Evolutionary conservation across 139 green algal species (phyloP), one percentile per base, ranked within the genome.

Genomic region (Pseudopediastrum boryanum): DNA sequence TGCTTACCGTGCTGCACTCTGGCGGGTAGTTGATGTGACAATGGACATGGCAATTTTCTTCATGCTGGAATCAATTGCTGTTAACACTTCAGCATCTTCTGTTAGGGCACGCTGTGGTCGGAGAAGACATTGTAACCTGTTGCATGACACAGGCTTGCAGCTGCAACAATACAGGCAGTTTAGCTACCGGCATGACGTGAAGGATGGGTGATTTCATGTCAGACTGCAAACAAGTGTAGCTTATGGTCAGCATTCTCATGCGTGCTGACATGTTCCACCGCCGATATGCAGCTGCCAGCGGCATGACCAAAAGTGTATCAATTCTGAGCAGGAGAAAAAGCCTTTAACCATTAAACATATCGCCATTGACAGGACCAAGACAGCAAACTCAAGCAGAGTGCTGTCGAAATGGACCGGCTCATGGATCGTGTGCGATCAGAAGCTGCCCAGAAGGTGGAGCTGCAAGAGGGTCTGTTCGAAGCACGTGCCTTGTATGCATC

Each of bases 401-500:
- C 44, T 13, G n/a, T 29, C 5, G 61, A 73, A 27, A 13, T 72
- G 27, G 41, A 43, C 1, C 31, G 29, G 19, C 46, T 74, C n/a
- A 46, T 67, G 33, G 74, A 81, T 46, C 41, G 74, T 9, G 43
- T 74, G 7, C 56, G 44, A 35, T 63, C 74, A 48, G 74, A 81
- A 36, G 41, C 43, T 27, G 43, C 33, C 33, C 61, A 81, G 74
- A 61, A 72, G 38, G 21, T 35, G 46, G 74, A 66, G 7, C 74
- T 81, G 23, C 70, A 77, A 52, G 70, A 54, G 69, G 51, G 38
- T 43, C 54, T 78, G 54, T 78, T 43, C 39, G 71, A 78, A 16
- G 71, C 58, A 39, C 71, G 71, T 43, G 56, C 39, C 9, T n/a
- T 81, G 61, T 81, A 81, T 56, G 74, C 74, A 46, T 74, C 72